Conservation (phyloP, 2,329 filamentous ascomycete species). For the Sporothrix globosa region DNA sequence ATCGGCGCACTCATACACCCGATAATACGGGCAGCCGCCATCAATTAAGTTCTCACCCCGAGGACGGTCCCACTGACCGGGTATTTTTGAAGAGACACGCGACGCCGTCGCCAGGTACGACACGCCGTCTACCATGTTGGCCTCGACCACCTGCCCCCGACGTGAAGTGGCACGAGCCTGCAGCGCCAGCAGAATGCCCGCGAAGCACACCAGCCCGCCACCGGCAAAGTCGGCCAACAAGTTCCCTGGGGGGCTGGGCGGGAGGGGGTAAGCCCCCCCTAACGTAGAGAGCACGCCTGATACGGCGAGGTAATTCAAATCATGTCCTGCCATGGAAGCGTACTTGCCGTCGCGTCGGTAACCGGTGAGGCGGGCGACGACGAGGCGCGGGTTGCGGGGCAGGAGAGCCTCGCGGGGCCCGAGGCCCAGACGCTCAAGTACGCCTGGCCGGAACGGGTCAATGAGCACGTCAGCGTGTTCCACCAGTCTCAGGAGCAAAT, state of each 20-base stretch:
- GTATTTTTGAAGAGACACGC: background rate
- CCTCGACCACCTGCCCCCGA: background rate
- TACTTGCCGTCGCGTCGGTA: conserved; percentile 19
- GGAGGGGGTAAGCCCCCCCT: background rate
- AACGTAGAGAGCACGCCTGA: background rate
- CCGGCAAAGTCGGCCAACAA: conserved; percentile 24
- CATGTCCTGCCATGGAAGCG: background rate
- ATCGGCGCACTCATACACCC: background rate
- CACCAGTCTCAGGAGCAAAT: background rate
- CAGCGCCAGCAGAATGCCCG: conserved; percentile 1
- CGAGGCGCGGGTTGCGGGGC: background rate
- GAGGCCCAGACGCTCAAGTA: background rate
- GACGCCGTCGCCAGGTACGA: conserved; percentile 9
- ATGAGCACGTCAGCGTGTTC: conserved; percentile 5
- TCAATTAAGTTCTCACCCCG: conserved; percentile 3
- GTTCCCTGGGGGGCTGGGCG: background rate
- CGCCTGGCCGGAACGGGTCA: conserved; percentile 4
- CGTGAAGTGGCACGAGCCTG: background rate
- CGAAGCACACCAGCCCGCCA: conserved; percentile 14
- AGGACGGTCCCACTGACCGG: conserved; percentile 13
- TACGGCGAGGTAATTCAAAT: background rate
- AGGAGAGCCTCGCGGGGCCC: background rate
- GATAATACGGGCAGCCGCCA: background rate
- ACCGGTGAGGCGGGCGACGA: conserved; percentile 6
- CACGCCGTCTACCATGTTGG: conserved; percentile 23